Evolutionary conservation across 2,329 filamentous ascomycete species (phyloP), one percentile per base, ranked within the genome.

Genomic region (Fusarium aywerte): DNA sequence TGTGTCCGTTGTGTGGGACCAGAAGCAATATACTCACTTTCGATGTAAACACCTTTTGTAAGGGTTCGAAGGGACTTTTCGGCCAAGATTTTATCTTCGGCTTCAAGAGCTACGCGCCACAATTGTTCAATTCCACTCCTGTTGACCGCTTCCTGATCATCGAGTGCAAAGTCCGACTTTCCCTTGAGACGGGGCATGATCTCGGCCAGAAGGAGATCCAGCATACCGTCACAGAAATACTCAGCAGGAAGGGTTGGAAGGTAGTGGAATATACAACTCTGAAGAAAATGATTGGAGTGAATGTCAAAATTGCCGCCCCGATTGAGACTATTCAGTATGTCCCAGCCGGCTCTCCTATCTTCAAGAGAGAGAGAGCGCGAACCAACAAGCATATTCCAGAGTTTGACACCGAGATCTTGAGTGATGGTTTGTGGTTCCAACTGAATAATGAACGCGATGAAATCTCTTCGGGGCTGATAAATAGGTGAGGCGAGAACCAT

Each of bases 41-140:
- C 80, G 32, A 96, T 82, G 73, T 96, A 97, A 13, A 93, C 83
- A 23, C 89, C 85, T 42, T 80, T 78, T 23, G 93, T 92, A 5
- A 97, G 86, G 21, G 89, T 88, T 49, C 83, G 83, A 29, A 91
- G 93, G 2, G 92, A 90, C 51, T 83, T 80, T 20, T 85, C 83
- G 68, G 92, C 92, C 45, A 96, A 88, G 1, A 83, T 85, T 35
- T 85, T 81, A 35, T 86, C 81, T 7, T 88, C 87, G 3, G 91
- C 88, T 16, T 86, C 89, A 52, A 97, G 80, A 32, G 95, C 88
- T 70, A 97, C 87, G 23, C 88, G 87, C 94, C 94, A 97, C n/a
- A 97, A 81, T 58, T 93, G 85, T 69, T 96, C 91, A 40, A 86
- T 82, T 25, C 80, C 86, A 67, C 77, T 85, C 62, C 81, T 84